Evolutionary conservation across 176 grass and related monocot genomes (phyloP), one percentile per base, ranked within the genome.

Genomic region (Oryza officinalis): DNA sequence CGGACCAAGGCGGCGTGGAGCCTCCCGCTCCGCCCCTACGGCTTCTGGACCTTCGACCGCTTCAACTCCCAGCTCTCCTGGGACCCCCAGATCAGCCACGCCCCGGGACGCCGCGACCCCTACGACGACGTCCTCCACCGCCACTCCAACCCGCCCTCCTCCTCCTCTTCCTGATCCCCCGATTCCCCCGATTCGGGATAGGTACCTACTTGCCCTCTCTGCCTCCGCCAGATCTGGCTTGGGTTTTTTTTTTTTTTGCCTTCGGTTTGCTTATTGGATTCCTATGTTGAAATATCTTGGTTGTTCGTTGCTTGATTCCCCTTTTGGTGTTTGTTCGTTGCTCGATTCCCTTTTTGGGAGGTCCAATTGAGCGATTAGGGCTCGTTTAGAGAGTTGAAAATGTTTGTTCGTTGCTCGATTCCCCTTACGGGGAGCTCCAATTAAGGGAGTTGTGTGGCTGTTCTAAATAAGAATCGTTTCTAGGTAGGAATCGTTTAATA

Each of bases 21-120:
- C 20, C 97, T 99, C 23, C 93, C 97, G 13, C 81, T 99, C 47
- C 88, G 89, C 69, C 93, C 97, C 74, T 99, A 94, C 86, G 97
- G 97, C 49, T 96, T 92, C 91, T 96, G 93, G 91, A 99, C 91
- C 86, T 99, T 99, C 84, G 97, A 99, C 0, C 89, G 91, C 22
- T 94, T 99, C 91, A 99, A 99, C 81, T 71, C 89, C 75, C 93
- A 99, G 87, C 91, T 96, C 80, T 52, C 59, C 73, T 86, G 69
- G 85, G 93, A 99, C n/a, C 67, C 96, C 2, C 87, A 96, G 83
- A 96, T 99, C 85, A 96, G 93, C 83, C 93, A 96, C 83, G 83
- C 73, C 15, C 82, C 78, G 41, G 96, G 93, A 41, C 91, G 96
- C 78, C 91, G 96, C 66, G 96, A 99, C 78, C 96, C 96, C 84